Evolutionary conservation across 2,329 filamentous ascomycete species (phyloP), one percentile per base, ranked within the genome.

Genomic region (Gnomoniopsis smithogilvyi): DNA sequence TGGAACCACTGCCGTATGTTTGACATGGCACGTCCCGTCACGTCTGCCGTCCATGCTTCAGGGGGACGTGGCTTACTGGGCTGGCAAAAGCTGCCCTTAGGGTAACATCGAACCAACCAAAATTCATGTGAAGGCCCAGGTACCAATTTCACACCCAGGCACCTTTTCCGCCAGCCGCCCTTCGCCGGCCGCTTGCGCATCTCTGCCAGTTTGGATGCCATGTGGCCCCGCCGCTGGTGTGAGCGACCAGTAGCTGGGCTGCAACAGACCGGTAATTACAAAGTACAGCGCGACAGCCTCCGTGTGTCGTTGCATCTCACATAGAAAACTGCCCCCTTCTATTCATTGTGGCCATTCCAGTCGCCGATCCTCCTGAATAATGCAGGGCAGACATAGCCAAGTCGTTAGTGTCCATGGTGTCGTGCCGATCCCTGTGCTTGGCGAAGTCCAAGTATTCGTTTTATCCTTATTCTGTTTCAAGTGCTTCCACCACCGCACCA

Each of bases 361-460:
- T 21, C 22, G 60, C 43, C 45, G 60, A 59, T 59, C 59, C 60
- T 62, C 56, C 60, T 62, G 56, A 55, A 36, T 51, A 15, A 53
- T 54, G 56, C 60, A 62, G 56, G 15, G 43, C 43, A 52, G 17
- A 56, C 45, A 47, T 21, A n/a, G 24, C 15, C 41, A 47, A 47
- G 45, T n/a, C 24, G 14, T 24, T 47, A 21, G 19, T 12, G 12
- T 24, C 45, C 10, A 4, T 52, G 3, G 50, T 47, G 41, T 22
- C 41, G 26, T 3, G 24, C 15, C 24, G 51, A 47, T 47, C 56
- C 51, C 47, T 53, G 38, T 52, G 21, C 41, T 48, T 47, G 47
- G 47, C 51, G n/a, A 36, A 53, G 41, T 33, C n/a, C n/a, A n/a
- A n/a, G n/a, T n/a, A n/a, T n/a, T 26, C 49, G 51, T 48, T 7